Base-by-base conservation (phyloP, 2,329 filamentous ascomycete species). In the Boeremia exigua region DNA sequence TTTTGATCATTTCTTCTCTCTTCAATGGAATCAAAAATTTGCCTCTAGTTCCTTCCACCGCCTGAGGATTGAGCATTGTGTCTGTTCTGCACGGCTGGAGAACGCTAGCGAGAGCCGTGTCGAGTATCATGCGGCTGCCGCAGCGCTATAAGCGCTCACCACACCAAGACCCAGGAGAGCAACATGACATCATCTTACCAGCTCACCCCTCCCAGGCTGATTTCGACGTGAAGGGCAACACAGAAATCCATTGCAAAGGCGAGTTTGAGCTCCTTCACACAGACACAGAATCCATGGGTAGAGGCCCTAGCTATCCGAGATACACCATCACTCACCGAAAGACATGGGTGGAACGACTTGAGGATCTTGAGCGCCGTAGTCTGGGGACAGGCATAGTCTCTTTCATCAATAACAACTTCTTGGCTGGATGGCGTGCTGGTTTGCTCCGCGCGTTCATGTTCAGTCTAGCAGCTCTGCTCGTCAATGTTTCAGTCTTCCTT, bases 401-500 rank as follows among this genome's bases (percentile, higher is more conserved):
- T 11, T 37, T 23, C 11, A 42, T 63, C 12, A 54, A 63, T 29
- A 34, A 58, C 25, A 59, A 53, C 12, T 53, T 63, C 11, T 14
- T 63, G 8, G 50, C 52, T 17, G 60, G 60, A 8, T 63, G 60
- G 60, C 58, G 56, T 12, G 60, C 60, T 37, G 60, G 60, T 15
- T 32, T 63, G 23, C 34, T 59, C 23, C 60, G 60, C 28, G 52
- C 60, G 4, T 61, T 63, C 10, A 2, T 56, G n/a, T 36, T 59
- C 36, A 61, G 58, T 29, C n/a, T 59, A 4, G 17, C 38, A 7
- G 60, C 60, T 29, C 47, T 63, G 25, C n/a, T 54, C 3, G 12
- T 50, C 36, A 63, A 63, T 12, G 29, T 59, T 2, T 54, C 50
- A 5, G 19, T 63, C 11, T 63, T 59, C n/a, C 37, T 42, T 7